These are phyloP conservation scores for Albophoma yamanashiensis DNA, from an alignment of 2,329 filamentous ascomycete species.

Conservation along the genomic window DNA sequence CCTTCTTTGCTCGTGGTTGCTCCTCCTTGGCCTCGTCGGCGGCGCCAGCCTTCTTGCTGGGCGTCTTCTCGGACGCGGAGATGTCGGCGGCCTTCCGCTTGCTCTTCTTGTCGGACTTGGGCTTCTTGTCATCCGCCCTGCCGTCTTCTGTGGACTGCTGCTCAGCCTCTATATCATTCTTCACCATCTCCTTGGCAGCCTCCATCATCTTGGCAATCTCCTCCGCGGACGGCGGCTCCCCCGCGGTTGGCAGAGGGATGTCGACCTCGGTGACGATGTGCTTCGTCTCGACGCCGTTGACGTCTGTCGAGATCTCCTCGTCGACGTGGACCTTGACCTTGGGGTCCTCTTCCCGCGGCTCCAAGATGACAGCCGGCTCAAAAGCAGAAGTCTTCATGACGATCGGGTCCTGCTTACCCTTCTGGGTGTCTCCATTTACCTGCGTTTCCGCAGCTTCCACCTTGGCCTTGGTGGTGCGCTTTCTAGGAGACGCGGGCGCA, in stretches of 20 bases:
- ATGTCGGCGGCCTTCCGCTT: constrained; percentile 71
- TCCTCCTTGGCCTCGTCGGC: constrained; percentile 21
- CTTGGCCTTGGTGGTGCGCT: constrained; percentile 37
- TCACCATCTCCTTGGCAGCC: constrained; percentile 81
- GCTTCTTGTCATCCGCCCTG: constrained; percentile 24
- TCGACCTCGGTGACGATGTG: constrained; percentile 68
- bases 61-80: constrained; percentile 50
- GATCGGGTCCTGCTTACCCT: constrained; percentile 20
- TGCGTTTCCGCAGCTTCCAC: constrained; percentile 24
- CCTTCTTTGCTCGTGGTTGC: constrained; percentile 57
- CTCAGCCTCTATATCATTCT: constrained; percentile 43
- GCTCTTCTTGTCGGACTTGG: constrained; percentile 36
- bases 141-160: constrained; percentile 28
- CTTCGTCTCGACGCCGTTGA: constrained; percentile 52
- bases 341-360: constrained; percentile 43
- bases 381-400: constrained; percentile 37
- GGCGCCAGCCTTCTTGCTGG: constrained; percentile 25
- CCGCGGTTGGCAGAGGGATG: constrained; percentile 48
- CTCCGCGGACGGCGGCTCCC: constrained; percentile 61
- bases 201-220: constrained; percentile 77
- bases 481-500: constrained; percentile 40
- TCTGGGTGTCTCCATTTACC: constrained; percentile 18
- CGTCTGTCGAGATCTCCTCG: constrained; percentile 45
- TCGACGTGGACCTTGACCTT: constrained; percentile 62
- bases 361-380: constrained; percentile 36